phyloP scores from a whole-genome alignment of 306 rosid genomes.

The Begonia masoniana region DNA sequence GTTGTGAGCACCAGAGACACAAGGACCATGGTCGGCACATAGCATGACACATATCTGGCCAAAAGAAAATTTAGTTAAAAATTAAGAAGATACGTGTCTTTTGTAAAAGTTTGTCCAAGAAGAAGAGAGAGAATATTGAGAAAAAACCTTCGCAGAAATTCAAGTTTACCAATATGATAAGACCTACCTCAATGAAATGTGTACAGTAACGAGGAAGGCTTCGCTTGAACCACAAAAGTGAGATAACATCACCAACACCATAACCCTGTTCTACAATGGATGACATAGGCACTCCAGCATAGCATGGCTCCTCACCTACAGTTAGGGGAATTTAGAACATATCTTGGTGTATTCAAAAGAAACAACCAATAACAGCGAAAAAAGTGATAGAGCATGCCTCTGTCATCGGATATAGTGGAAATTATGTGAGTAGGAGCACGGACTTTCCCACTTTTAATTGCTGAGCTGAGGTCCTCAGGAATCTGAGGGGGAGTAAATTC shows the following conservation, averaged over 20 bases:
- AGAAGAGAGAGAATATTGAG: background rate
- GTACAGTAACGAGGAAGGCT: conserved; percentile 91
- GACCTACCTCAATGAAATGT: conserved; percentile 66
- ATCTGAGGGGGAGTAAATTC: conserved; percentile 86
- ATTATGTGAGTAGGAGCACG: conserved; percentile 97
- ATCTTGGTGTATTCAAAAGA: too few relatives aligned
- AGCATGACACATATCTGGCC: conserved; percentile 75
- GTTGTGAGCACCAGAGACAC: conserved; percentile 93
- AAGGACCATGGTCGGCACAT: conserved; percentile 97
- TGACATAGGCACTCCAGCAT: conserved; percentile 92
- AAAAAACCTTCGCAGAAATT: conserved; percentile 5
- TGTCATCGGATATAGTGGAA: conserved; percentile 97
- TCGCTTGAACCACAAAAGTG: conserved; percentile 79
- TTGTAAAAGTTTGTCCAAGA: background rate
- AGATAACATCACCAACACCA: conserved; percentile 73
- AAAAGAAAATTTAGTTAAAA: conserved; percentile 14
- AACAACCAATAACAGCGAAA: background rate
- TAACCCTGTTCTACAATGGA: conserved; percentile 70
- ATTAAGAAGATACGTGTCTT: conserved; percentile 5
- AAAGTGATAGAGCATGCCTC: conserved; percentile 32
- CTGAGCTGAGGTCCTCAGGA: conserved; percentile 85
- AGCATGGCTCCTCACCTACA: conserved; percentile 87
- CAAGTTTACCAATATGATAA: background rate
- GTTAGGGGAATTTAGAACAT: background rate
- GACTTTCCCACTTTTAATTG: conserved; percentile 94